Evolutionary conservation across 2,329 filamentous ascomycete species (phyloP).

Genomic region (Alternaria dauci): DNA sequence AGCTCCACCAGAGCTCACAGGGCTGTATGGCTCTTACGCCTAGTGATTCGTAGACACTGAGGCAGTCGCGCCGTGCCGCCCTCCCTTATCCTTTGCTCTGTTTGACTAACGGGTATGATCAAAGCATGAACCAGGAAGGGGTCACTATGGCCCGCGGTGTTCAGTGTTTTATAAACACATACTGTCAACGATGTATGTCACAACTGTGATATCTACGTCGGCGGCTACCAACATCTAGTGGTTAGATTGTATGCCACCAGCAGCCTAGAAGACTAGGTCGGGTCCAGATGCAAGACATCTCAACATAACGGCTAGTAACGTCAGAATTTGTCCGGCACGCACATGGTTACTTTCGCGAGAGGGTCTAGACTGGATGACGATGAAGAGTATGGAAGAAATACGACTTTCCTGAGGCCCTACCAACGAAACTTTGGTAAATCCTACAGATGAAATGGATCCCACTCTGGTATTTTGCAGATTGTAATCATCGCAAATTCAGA

Average conservation of each 20-base stretch:
- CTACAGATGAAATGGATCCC: not conserved
- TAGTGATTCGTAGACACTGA: constrained; percentile 37
- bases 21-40: constrained; percentile 14
- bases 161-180: constrained; percentile 1
- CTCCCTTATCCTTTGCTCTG: constrained; percentile 23
- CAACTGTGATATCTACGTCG: constrained; percentile 11
- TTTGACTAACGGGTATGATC: constrained; percentile 9
- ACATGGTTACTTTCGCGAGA: not conserved
- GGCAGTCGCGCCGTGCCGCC: constrained; percentile 43
- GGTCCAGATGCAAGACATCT: constrained; percentile 5
- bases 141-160: constrained; percentile 6
- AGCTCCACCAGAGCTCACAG: constrained; percentile 32
- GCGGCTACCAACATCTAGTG: constrained; percentile 23
- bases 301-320: not conserved
- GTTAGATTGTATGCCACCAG: constrained; percentile 13
- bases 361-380: not conserved
- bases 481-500: constrained; percentile 3
- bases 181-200: constrained; percentile 19
- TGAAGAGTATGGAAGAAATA: not conserved
- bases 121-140: constrained; percentile 9
- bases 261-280: not conserved
- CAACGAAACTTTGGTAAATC: not conserved
- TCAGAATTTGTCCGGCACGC: constrained; percentile 2
- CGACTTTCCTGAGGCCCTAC: not conserved
- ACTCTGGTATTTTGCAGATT: not conserved